phyloP scores from a whole-genome alignment of 2,329 filamentous ascomycete genomes.

The Ascocoryne sarcoides region DNA sequence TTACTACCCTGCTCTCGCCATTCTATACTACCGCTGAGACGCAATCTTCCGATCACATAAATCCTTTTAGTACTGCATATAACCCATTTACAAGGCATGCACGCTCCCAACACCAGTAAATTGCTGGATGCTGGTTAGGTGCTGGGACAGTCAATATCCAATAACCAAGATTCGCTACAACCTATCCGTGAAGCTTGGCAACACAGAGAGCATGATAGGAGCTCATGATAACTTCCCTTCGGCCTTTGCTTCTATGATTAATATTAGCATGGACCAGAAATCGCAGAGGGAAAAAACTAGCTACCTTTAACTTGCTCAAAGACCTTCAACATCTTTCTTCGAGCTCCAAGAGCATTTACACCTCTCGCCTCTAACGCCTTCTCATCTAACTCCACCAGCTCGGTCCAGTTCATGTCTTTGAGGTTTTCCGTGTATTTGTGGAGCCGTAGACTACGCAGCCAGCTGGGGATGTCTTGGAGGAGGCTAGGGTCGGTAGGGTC shows the following conservation, averaged over 20 bases:
- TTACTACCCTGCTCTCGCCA: too few relatives aligned
- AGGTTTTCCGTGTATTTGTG: slow-evolving; percentile 99
- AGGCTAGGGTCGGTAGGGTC: slow-evolving; percentile 88
- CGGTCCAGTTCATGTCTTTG: slow-evolving; percentile 95
- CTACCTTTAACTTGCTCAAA: slow-evolving; percentile 88
- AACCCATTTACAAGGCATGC: too few relatives aligned
- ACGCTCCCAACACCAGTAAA: too few relatives aligned
- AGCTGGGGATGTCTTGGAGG: slow-evolving; percentile 89
- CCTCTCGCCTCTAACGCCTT: slow-evolving; percentile 86
- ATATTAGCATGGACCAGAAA: too few relatives aligned
- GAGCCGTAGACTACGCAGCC: slow-evolving; percentile 86
- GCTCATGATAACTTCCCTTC: slow-evolving; percentile 60
- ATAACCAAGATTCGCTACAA: too few relatives aligned
- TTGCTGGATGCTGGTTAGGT: too few relatives aligned
- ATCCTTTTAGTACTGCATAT: too few relatives aligned
- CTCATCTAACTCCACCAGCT: slow-evolving; percentile 85
- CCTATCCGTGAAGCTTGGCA: too few relatives aligned
- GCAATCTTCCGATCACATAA: too few relatives aligned
- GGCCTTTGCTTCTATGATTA: slow-evolving; percentile 55
- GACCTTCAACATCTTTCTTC: slow-evolving; percentile 98
- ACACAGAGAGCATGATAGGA: too few relatives aligned
- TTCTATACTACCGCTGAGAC: too few relatives aligned
- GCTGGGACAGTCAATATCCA: too few relatives aligned
- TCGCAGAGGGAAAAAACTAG: slow-evolving; percentile 15
- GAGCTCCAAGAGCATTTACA: slow-evolving; percentile 87